phyloP scores from a whole-genome alignment of 768 basidiomycete genomes.

The Kockovaella imperatae region DNA sequence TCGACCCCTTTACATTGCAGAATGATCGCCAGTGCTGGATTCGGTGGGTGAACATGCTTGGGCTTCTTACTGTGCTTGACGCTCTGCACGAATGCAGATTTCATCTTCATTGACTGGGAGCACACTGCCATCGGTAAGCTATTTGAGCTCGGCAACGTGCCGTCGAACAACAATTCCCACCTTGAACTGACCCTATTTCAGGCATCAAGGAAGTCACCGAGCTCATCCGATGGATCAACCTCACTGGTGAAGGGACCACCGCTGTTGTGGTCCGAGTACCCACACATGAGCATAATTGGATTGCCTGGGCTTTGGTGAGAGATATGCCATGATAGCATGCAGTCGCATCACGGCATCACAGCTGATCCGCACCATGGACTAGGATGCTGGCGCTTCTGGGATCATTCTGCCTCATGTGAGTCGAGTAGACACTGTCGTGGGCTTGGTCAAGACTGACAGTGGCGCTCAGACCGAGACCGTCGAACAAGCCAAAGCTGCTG shows the following conservation, averaged over 20 bases:
- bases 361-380: neutral
- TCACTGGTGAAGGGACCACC: constrained; percentile 2
- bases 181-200: no score
- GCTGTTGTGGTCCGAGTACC: constrained; percentile 2
- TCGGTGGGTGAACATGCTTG: no score
- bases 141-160: neutral
- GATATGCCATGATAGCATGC: no score
- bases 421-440: no score
- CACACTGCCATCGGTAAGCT: constrained; percentile 1
- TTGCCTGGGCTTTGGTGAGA: constrained; percentile 3
- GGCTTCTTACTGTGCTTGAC: no score
- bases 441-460: neutral
- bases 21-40: neutral
- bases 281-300: neutral
- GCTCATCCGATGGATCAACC: neutral
- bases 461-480: constrained; percentile 6
- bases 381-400: constrained; percentile 6
- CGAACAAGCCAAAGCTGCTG: constrained; percentile 1
- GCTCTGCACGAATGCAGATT: no score
- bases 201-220: constrained; percentile 3
- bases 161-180: neutral
- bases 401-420: constrained; percentile 4
- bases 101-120: constrained; percentile 6
- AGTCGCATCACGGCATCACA: neutral
- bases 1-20: neutral